Evolutionary conservation across 2,329 filamentous ascomycete species (phyloP).

Genomic region (Aspergillus sp.): DNA sequence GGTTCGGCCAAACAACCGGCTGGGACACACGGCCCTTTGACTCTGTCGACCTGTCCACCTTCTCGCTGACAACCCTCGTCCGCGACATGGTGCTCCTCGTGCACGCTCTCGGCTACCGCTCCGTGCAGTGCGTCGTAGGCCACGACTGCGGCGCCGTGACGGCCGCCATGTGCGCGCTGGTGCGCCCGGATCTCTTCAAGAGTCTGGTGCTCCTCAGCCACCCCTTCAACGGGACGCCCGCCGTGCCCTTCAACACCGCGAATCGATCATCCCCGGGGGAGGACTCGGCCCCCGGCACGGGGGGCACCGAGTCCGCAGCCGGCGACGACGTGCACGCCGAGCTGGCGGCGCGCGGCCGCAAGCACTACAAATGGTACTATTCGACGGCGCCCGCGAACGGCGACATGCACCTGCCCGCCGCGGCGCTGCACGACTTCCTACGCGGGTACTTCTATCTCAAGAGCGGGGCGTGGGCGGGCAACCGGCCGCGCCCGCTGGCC

Average conservation of each 20-base stretch:
- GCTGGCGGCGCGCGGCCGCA: conserved; percentile 56
- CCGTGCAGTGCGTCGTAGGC: conserved; percentile 60
- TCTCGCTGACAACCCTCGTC: conserved; percentile 58
- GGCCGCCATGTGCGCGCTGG: conserved; percentile 59
- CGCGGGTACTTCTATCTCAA: conserved; percentile 69
- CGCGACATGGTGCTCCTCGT: conserved; percentile 63
- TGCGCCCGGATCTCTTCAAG: conserved; percentile 64
- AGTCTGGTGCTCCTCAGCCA: conserved; percentile 64
- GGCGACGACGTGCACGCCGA: conserved; percentile 55
- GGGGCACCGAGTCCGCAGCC: conserved; percentile 15
- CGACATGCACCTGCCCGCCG: conserved; percentile 38
- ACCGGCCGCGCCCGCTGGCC: conserved; percentile 53
- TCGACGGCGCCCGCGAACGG: conserved; percentile 35
- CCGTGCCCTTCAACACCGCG: conserved; percentile 50
- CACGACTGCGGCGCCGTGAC: conserved; percentile 67
- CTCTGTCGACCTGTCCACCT: conserved; percentile 56
- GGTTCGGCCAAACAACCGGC: conserved; percentile 65
- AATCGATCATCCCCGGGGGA: background rate
- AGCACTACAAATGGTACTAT: conserved; percentile 67
- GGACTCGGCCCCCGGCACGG: conserved; percentile 4
- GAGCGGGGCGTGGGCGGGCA: conserved; percentile 59
- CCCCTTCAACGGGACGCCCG: conserved; percentile 57
- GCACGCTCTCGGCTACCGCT: conserved; percentile 58
- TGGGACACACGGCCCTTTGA: conserved; percentile 55
- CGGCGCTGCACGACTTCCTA: conserved; percentile 60